Conservation (phyloP, 306 rosid genomes). For the Prosopis cineraria region DNA sequence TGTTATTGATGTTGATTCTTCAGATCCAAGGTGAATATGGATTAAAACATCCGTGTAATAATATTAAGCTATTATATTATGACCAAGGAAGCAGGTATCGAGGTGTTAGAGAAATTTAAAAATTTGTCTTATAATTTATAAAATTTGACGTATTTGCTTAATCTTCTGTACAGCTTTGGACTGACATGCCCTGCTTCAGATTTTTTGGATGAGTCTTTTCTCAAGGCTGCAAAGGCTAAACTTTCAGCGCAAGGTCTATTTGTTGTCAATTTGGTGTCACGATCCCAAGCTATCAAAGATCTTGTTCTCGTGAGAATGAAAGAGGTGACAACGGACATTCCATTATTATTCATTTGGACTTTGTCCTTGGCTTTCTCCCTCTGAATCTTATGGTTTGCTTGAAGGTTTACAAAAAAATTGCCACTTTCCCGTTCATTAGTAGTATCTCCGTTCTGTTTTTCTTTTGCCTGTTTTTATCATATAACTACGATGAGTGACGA, state of each 20-base stretch:
- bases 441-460: not conserved
- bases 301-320: conserved; percentile 68
- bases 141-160: conserved; percentile 11
- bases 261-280: conserved; percentile 79
- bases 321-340: conserved; percentile 57
- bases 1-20: conserved; percentile 88
- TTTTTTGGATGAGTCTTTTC: conserved; percentile 77
- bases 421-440: not conserved
- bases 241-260: conserved; percentile 81
- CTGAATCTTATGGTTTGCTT: not conserved
- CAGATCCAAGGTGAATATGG: conserved; percentile 76
- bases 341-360: conserved; percentile 20
- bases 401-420: not conserved
- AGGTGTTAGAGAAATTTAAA: conserved; percentile 4
- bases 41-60: conserved; percentile 22
- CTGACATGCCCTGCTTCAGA: conserved; percentile 88
- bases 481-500: not conserved
- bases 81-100: not conserved
- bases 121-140: conserved; percentile 20
- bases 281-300: conserved; percentile 77
- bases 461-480: not conserved
- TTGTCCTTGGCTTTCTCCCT: not conserved
- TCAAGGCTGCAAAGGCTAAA: conserved; percentile 59
- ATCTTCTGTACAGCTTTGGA: conserved; percentile 64
- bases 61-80: conserved; percentile 13